phyloP scores from a whole-genome alignment of 768 basidiomycete species.

The Tubosaeta brunneosetosa region DNA sequence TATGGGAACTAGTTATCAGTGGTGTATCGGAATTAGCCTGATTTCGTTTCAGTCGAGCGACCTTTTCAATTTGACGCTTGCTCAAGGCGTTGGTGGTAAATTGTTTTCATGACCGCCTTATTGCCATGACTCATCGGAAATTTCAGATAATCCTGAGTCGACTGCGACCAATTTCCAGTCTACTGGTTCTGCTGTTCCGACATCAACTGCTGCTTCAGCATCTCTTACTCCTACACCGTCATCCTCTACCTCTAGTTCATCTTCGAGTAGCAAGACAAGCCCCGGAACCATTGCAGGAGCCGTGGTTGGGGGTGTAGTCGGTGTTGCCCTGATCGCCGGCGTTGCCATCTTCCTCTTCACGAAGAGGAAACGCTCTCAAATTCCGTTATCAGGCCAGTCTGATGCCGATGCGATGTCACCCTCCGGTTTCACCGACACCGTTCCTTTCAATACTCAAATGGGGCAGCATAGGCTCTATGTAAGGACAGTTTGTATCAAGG shows the following conservation, averaged over 20 bases:
- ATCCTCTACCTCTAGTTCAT: neutral
- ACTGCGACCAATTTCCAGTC: slow-evolving; percentile 33
- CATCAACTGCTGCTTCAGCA: slow-evolving; percentile 15
- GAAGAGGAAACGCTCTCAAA: slow-evolving; percentile 25
- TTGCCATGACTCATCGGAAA: neutral
- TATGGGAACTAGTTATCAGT: slow-evolving; percentile 19
- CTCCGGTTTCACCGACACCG: slow-evolving; percentile 7
- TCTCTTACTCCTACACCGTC: slow-evolving; percentile 13
- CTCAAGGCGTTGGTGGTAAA: slow-evolving; percentile 30
- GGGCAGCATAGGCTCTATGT: slow-evolving; percentile 29
- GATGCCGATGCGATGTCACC: neutral
- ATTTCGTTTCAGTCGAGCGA: slow-evolving; percentile 28
- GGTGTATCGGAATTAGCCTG: slow-evolving; percentile 1
- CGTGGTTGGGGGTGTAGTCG: slow-evolving; percentile 61
- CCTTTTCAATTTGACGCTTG: slow-evolving; percentile 38
- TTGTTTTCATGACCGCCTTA: neutral
- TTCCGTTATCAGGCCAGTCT: slow-evolving; percentile 16
- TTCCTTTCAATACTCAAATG: slow-evolving; percentile 16
- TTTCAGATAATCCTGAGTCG: slow-evolving; percentile 41
- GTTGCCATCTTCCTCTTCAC: slow-evolving; percentile 37
- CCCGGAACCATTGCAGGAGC: slow-evolving; percentile 58
- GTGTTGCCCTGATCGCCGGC: slow-evolving; percentile 40
- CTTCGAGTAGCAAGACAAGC: slow-evolving; percentile 22
- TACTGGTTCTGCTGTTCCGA: slow-evolving; percentile 11
- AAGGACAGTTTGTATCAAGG: neutral